A percentile compares a stretch with the other conserved stretches of the same genome.
Evolutionary conservation across 352 stramenopile genomes (phyloP).

Genomic region (Poterioochromonas sp.): DNA sequence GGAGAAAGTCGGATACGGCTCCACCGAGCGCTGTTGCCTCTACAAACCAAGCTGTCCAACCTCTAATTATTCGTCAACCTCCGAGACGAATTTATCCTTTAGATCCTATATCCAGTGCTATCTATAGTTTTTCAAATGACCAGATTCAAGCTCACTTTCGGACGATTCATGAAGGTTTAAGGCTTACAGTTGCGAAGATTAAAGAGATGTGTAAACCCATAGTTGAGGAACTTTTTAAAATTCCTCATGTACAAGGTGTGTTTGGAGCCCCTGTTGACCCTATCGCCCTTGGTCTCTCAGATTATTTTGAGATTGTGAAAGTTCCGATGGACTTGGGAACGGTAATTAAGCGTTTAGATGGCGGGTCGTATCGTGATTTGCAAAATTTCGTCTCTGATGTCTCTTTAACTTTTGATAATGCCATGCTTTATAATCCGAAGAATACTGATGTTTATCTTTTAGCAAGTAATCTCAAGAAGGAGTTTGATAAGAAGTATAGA

Average conservation of each 20-base stretch:
- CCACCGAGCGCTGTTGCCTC: neutral
- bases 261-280: conserved; percentile 94
- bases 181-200: conserved; percentile 66
- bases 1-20: conserved; percentile 2
- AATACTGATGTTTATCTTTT: conserved; percentile 89
- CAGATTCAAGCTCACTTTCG: conserved; percentile 82
- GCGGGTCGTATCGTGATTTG: conserved; percentile 79
- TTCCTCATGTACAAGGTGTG: conserved; percentile 90
- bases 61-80: neutral
- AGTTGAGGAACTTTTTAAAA: conserved; percentile 81
- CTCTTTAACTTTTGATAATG: conserved; percentile 75
- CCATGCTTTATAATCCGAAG: conserved; percentile 86
- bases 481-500: conserved; percentile 75
- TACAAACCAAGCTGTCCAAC: neutral
- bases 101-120: conserved; percentile 29
- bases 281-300: conserved; percentile 84
- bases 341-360: conserved; percentile 91
- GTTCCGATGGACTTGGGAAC: conserved; percentile 96
- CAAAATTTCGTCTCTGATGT: conserved; percentile 66
- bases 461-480: conserved; percentile 46
- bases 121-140: conserved; percentile 79
- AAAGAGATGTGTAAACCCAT: conserved; percentile 80
- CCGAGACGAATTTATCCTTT: conserved; percentile 32
- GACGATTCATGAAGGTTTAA: conserved; percentile 43
- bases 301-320: conserved; percentile 97